A percentile compares a stretch with the other conserved stretches of the same genome.
phyloP scores from a whole-genome alignment of 768 basidiomycete species.

The Roridomyces roridus region DNA sequence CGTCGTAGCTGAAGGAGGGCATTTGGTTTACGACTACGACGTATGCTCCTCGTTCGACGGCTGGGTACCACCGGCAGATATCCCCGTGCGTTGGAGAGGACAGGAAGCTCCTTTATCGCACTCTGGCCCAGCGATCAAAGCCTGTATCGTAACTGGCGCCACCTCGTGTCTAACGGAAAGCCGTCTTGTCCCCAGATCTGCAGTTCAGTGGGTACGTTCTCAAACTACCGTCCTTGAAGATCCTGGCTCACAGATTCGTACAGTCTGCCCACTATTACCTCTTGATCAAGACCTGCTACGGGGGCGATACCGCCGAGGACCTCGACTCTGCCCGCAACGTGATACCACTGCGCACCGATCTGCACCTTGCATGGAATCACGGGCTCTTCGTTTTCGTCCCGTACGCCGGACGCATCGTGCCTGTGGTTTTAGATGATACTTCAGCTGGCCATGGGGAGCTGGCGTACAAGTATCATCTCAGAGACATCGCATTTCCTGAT shows the following conservation, averaged over 20 bases:
- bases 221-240: not conserved
- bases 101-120: not conserved
- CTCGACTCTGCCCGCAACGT: not conserved
- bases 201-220: not conserved
- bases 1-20: not conserved
- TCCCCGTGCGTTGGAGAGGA: not conserved
- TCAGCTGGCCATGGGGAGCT: not conserved
- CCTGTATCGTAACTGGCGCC: not conserved
- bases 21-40: not conserved
- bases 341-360: not conserved
- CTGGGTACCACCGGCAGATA: not conserved
- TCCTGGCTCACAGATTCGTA: not conserved
- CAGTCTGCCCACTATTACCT: not conserved
- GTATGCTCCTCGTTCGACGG: not conserved
- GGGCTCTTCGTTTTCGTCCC: not conserved
- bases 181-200: not conserved
- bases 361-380: not conserved
- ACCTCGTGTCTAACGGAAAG: not conserved
- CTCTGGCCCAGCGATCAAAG: not conserved
- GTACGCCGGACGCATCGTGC: not conserved
- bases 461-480: not conserved
- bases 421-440: not conserved
- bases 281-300: not conserved
- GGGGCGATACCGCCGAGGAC: not conserved
- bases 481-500: not conserved